Percentiles rank a stretch among this genome's conserved stretches.
Evolutionary conservation across 208 protist species (phyloP).

Genomic region (Trypanosoma avium): DNA sequence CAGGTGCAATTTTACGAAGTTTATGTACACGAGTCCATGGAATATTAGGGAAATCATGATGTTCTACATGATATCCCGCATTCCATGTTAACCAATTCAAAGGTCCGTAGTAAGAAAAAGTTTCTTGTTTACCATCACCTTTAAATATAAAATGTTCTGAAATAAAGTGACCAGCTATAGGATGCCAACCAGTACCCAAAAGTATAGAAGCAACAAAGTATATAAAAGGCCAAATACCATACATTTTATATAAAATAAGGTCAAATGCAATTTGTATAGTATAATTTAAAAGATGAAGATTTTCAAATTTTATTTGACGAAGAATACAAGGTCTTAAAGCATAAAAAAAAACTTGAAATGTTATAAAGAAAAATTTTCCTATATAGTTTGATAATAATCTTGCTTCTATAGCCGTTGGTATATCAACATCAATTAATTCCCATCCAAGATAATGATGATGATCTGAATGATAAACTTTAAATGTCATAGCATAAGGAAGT

Average conservation of each 20-base stretch:
- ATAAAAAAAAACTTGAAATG: constrained; percentile 91
- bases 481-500: constrained; percentile 89
- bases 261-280: constrained; percentile 51
- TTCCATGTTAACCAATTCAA: constrained; percentile 93
- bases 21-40: constrained; percentile 85
- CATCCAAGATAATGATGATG: constrained; percentile 94
- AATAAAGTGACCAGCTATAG: constrained; percentile 90
- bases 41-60: constrained; percentile 97
- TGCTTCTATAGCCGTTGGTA: constrained; percentile 82
- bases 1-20: constrained; percentile 88
- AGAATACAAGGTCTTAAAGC: constrained; percentile 81
- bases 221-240: constrained; percentile 58
- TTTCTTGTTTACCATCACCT: constrained; percentile 84
- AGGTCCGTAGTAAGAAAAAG: constrained; percentile 96
- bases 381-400: constrained; percentile 57
- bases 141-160: constrained; percentile 93
- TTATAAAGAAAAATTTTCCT: constrained; percentile 82
- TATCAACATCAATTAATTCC: constrained; percentile 84
- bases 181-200: constrained; percentile 87
- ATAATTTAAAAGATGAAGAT: constrained; percentile 58
- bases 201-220: constrained; percentile 83
- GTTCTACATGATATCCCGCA: constrained; percentile 96
- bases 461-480: constrained; percentile 92
- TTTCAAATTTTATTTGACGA: constrained; percentile 55
- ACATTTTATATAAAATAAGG: constrained; percentile 38